Base-by-base conservation (phyloP, 176 grass and related monocot genomes). In the Cenchrus americanus region DNA sequence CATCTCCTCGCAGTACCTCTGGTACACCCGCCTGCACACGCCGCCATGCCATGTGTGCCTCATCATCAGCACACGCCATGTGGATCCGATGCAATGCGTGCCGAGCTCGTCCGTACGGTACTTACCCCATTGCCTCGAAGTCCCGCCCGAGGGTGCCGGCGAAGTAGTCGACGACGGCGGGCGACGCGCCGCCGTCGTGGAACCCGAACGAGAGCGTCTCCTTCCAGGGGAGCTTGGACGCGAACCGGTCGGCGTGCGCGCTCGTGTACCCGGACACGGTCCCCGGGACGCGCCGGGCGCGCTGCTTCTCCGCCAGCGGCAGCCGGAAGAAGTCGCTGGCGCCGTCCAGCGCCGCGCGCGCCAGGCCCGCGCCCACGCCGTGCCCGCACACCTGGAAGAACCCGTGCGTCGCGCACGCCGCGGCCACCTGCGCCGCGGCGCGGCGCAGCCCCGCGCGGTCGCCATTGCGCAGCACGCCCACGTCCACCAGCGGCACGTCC, bases 121-220 rank as follows among this genome's bases (percentile, higher is more conserved):
- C 66, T 69, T 83, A 97, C 95, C 95, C 95, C 88, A 91, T 82
- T 54, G 77, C 47, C 84, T 82, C 78, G 73, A 88, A 95, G 2
- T 95, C 95, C 11, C 57, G 72, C 40, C 95, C 95, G 44, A 98
- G 83, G 46, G 70, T 95, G 76, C 88, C 52, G 77, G 73, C 69
- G 91, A 98, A 91, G 86, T 95, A 98, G 76, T 95, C 79, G 1
- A 91, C 87, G 37, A 97, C 72, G 12, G 81, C 89, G 42, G 85
- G 86, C 1, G 65, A 40, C 21, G 14, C 76, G 51, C n/a, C 73
- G 44, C 46, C 80, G 49, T 60, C 78, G 23, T 76, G 89, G 85
- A 90, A 98, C 10, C 80, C 91, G 81, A 98, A 95, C 22, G 95
- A 95, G n/a, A 98, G 91, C 30, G 93, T 95, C 87, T 98, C 95